These are phyloP conservation scores for Sporisorium sorghi DNA, from an alignment of 1,284 basidiomycete genomes.

Conservation along the genomic window DNA sequence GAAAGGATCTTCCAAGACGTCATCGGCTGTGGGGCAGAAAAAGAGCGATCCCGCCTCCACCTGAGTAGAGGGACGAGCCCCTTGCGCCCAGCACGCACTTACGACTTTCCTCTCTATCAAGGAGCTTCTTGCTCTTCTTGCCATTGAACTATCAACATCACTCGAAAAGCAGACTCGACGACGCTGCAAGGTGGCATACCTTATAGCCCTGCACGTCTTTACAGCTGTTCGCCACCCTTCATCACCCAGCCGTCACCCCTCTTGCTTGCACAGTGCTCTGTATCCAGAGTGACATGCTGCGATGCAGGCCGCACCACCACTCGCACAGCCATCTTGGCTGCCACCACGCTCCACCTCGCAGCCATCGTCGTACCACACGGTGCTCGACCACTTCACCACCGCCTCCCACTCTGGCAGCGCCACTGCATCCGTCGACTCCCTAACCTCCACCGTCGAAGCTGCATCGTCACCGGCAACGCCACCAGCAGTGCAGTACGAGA, in stretches of 20 bases:
- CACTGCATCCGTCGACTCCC: background rate
- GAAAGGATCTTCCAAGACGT: too few relatives aligned
- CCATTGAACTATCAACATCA: too few relatives aligned
- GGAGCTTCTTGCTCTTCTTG: too few relatives aligned
- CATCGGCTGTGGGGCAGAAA: background rate
- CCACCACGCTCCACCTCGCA: conserved; percentile 5
- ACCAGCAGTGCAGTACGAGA: conserved; percentile 16
- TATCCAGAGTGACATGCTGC: too few relatives aligned
- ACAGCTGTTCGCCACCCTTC: background rate
- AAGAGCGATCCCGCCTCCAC: background rate
- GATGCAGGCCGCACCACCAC: conserved; percentile 4
- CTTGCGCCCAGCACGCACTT: conserved; percentile 7
- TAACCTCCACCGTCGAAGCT: background rate
- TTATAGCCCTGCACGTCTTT: too few relatives aligned
- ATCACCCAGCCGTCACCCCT: background rate
- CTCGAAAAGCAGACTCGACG: too few relatives aligned
- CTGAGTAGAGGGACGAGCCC: background rate
- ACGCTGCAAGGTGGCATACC: conserved; percentile 9
- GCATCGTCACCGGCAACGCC: conserved; percentile 9
- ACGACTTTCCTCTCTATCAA: background rate
- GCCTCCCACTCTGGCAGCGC: background rate
- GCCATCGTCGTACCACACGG: conserved; percentile 13
- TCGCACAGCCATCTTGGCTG: background rate
- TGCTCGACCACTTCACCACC: conserved; percentile 1
- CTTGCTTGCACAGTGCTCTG: too few relatives aligned